Evolutionary conservation across 106 monocot genomes (phyloP), one percentile per base, ranked within the genome.

Genomic region (Dioscorea dumetorum): DNA sequence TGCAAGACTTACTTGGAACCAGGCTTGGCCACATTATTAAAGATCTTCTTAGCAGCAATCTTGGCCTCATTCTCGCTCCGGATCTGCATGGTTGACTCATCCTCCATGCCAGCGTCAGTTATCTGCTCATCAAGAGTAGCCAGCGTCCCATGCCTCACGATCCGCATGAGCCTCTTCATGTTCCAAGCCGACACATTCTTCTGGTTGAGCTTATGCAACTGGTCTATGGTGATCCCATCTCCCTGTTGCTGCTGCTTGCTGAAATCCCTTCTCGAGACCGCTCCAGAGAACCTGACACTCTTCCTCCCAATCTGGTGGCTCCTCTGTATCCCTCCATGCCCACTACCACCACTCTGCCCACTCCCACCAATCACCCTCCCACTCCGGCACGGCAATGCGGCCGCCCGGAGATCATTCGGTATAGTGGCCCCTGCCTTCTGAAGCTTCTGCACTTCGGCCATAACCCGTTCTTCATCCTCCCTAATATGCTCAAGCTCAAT

Each of bases 351-450:
- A 3, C 28, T 28, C 4, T 51, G 51, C 7, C 64, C 70, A 21
- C 70, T 35, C 41, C 62, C 31, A 4, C 68, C 63, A 9, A 35
- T 64, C 9, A 71, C 67, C 66, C 50, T 48, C 21, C 33, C 48
- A 12, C 70, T 60, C 63, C 49, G 68, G 68, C 24, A 21, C 16
- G 72, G 72, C 64, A 71, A 11, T 22, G 77, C 74, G 0, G 86
- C 79, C 2, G 73, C 77, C 60, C 70, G 69, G 24, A 88, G 73
- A 12, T 83, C 92, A 4, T 62, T 68, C 0, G 88, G 85, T 19
- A 88, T 61, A 9, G 53, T 77, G 14, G 75, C 82, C 15, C 91
- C 91, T 0, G 85, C 85, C 33, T 82, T 78, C 73, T 83, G 86
- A 8, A 84, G 75, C 71, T 74, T 80, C 64, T 76, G 72, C 63